Conservation (phyloP, 768 basidiomycete species). For the Hydnomerulius pinastri region DNA sequence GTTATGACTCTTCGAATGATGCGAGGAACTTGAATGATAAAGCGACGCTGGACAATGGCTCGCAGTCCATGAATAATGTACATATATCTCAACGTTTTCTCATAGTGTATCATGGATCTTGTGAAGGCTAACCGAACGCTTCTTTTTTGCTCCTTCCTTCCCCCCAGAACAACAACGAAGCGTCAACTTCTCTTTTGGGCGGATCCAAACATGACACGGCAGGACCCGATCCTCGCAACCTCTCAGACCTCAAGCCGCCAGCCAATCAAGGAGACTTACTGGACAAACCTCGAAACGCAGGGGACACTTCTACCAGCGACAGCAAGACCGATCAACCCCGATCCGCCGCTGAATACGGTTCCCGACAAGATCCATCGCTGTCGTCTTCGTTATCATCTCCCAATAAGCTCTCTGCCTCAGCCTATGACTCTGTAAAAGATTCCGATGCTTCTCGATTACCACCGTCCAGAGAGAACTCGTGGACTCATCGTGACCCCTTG, state of each 20-base stretch:
- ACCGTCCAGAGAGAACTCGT: slow-evolving; percentile 24
- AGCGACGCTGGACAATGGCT: slow-evolving; percentile 2
- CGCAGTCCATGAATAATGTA: slow-evolving; percentile 36
- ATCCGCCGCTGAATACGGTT: slow-evolving; percentile 31
- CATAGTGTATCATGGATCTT: slow-evolving; percentile 1
- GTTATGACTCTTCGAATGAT: slow-evolving; percentile 14
- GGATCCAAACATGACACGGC: slow-evolving; percentile 29
- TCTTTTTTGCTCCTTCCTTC: no score
- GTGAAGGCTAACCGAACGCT: slow-evolving; percentile 10
- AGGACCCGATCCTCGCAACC: slow-evolving; percentile 19
- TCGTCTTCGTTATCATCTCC: no score
- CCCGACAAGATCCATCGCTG: no score
- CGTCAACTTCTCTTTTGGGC: slow-evolving; percentile 27
- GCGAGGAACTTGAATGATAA: slow-evolving; percentile 8
- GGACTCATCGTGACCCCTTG: slow-evolving; percentile 31
- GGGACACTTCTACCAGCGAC: slow-evolving; percentile 7
- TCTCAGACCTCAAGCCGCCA: slow-evolving; percentile 11
- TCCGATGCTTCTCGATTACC: slow-evolving; percentile 28
- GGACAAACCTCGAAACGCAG: slow-evolving; percentile 3
- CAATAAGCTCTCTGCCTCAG: slow-evolving; percentile 15
- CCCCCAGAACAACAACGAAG: slow-evolving; percentile 24
- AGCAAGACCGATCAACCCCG: slow-evolving; percentile 11
- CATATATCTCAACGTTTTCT: slow-evolving; percentile 20
- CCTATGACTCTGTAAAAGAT: slow-evolving; percentile 30
- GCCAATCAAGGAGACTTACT: slow-evolving; percentile 14